Percentiles rank a stretch among this genome's conserved stretches.
These are phyloP conservation scores for Monilinia vaccinii-corymbosi DNA, from an alignment of 2,329 filamentous ascomycete genomes.

Conservation along the genomic window DNA sequence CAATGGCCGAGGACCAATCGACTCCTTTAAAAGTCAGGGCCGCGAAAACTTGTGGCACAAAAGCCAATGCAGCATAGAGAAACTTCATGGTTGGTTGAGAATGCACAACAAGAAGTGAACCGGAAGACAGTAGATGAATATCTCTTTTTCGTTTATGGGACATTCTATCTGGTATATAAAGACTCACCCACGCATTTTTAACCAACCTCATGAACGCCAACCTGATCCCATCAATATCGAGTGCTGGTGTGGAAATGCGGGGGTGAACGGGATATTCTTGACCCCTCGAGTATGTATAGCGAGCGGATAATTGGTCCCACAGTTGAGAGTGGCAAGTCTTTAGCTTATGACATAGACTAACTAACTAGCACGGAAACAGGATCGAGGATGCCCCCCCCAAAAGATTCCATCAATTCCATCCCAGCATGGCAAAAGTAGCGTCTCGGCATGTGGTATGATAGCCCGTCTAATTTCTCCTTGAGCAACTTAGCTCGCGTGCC, in stretches of 20 bases:
- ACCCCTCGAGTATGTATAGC: too few relatives aligned
- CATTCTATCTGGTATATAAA: background rate
- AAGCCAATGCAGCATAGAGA: background rate
- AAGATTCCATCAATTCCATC: background rate
- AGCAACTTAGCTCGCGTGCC: background rate
- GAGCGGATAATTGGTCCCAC: background rate
- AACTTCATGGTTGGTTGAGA: background rate
- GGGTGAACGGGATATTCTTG: background rate
- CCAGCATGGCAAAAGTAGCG: background rate
- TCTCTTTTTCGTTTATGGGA: background rate
- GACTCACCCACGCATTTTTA: background rate
- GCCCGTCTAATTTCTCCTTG: background rate
- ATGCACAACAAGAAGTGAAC: background rate
- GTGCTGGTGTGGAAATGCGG: background rate
- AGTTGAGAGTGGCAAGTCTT: background rate
- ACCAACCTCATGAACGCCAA: background rate
- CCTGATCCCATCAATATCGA: background rate
- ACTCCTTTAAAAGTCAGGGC: slow-evolving; percentile 55
- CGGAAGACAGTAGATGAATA: background rate
- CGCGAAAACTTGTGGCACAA: slow-evolving; percentile 12
- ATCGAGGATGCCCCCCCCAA: background rate
- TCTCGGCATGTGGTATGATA: background rate
- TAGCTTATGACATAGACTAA: background rate
- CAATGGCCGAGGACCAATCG: slow-evolving; percentile 59
- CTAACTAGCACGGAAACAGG: background rate